A percentile compares a stretch with the other conserved stretches of the same genome.
These are phyloP conservation scores for Aspergillus novofumigatus DNA, from an alignment of 2,329 filamentous ascomycete genomes.

Conservation along the genomic window DNA sequence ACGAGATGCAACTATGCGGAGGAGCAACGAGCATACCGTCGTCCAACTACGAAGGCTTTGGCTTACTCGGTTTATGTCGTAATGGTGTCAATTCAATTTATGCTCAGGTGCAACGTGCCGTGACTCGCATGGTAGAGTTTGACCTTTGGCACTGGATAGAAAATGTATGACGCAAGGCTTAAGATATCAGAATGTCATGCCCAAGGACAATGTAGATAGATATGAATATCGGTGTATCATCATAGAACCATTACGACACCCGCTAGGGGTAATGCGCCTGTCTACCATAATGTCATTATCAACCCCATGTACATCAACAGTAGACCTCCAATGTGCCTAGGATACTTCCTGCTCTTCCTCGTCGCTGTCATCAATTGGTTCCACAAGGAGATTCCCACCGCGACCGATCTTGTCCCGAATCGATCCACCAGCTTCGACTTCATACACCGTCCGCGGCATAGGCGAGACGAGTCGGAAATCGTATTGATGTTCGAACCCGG, in stretches of 20 bases:
- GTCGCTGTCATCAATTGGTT: conserved; percentile 58
- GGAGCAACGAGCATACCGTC: no score
- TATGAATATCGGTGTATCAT: background rate
- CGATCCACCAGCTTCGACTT: conserved; percentile 61
- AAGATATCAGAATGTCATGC: background rate
- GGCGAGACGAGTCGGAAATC: conserved; percentile 79
- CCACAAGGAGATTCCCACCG: conserved; percentile 86
- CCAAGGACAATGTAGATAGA: background rate
- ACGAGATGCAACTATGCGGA: background rate
- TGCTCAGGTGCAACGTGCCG: background rate
- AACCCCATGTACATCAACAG: background rate
- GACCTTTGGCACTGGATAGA: background rate
- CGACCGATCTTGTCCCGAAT: conserved; percentile 71
- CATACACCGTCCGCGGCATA: conserved; percentile 78
- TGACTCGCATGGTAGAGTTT: background rate
- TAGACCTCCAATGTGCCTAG: background rate
- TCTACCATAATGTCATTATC: background rate
- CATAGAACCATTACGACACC: background rate
- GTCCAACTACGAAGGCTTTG: no score
- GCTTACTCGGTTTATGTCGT: background rate
- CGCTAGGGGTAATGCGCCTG: background rate
- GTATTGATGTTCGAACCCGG: conserved; percentile 74
- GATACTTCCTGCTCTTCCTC: conserved; percentile 36
- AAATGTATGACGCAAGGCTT: no score
- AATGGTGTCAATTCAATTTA: background rate